These are phyloP conservation scores for Colletotrichum sidae DNA, from an alignment of 2,329 filamentous ascomycete genomes.

Conservation along the genomic window DNA sequence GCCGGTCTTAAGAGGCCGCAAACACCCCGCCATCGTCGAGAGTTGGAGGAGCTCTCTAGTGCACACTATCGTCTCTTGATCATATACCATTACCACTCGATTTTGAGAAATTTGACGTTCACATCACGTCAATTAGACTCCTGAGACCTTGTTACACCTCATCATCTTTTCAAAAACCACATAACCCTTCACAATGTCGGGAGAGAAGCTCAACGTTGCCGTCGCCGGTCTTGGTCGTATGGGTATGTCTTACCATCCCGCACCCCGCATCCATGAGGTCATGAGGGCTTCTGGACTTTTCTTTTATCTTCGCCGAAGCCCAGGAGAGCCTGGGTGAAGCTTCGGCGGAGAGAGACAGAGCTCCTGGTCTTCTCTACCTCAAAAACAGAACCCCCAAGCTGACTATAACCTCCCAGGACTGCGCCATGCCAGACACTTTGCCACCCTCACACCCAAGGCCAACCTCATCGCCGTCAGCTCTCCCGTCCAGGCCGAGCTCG, in stretches of 20 bases:
- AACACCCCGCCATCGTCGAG: not conserved
- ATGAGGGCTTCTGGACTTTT: not conserved
- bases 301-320: too few relatives aligned
- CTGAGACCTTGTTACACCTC: not conserved
- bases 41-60: not conserved
- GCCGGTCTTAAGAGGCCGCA: conserved; percentile 21
- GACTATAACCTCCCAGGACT: not conserved
- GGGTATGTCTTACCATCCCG: conserved; percentile 44
- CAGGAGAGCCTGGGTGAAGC: too few relatives aligned
- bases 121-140: not conserved
- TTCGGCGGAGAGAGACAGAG: not conserved
- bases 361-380: not conserved
- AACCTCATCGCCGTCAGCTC: conserved; percentile 32
- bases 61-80: not conserved
- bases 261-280: not conserved
- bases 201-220: conserved; percentile 53
- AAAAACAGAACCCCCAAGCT: not conserved
- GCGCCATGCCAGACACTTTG: conserved; percentile 31
- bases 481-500: conserved; percentile 28
- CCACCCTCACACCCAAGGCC: conserved; percentile 26
- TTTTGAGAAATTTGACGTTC: not conserved
- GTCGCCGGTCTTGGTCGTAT: conserved; percentile 64
- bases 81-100: not conserved
- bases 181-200: conserved; percentile 3
- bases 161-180: not conserved